These are phyloP conservation scores for Debaryomyces subglobosus DNA, from an alignment of 1,139 yeast genomes.

Conservation along the genomic window DNA sequence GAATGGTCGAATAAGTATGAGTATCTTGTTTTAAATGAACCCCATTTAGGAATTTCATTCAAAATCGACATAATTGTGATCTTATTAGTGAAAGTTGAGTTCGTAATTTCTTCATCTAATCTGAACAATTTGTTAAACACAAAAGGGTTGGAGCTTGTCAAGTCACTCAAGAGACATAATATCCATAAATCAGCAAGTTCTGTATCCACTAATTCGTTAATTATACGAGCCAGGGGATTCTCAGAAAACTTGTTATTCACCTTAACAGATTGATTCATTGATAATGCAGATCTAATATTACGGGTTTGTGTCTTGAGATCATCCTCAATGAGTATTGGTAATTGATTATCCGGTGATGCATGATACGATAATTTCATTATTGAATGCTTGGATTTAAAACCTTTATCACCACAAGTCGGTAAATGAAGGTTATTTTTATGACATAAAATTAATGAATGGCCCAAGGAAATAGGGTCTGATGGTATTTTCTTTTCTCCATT, in stretches of 20 bases:
- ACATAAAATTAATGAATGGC: conserved; percentile 35
- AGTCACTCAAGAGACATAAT: conserved; percentile 30
- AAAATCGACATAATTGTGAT: conserved; percentile 14
- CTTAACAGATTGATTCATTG: conserved; percentile 26
- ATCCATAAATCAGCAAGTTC: conserved; percentile 47
- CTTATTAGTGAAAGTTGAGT: conserved; percentile 20
- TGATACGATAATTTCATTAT: conserved; percentile 39
- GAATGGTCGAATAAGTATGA: conserved; percentile 22
- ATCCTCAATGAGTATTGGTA: conserved; percentile 52
- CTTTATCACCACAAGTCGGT: conserved; percentile 20
- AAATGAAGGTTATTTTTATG: conserved; percentile 36
- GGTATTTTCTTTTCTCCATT: conserved; percentile 28
- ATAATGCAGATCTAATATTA: conserved; percentile 24
- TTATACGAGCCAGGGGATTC: conserved; percentile 22
- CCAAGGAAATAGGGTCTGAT: conserved; percentile 49
- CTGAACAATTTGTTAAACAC: conserved; percentile 22
- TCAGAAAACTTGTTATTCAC: conserved; percentile 17
- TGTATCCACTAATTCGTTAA: conserved; percentile 38
- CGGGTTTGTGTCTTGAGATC: conserved; percentile 21
- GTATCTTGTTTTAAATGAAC: conserved; percentile 27
- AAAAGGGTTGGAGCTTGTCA: conserved; percentile 10
- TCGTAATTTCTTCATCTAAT: conserved; percentile 18
- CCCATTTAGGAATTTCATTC: conserved; percentile 31
- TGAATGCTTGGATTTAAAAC: conserved; percentile 17
- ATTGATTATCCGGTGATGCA: conserved; percentile 43